A percentile compares a stretch with the other conserved stretches of the same genome.
Evolutionary conservation across 2,329 filamentous ascomycete genomes (phyloP).

Genomic region (Zasmidium citrigriseum): DNA sequence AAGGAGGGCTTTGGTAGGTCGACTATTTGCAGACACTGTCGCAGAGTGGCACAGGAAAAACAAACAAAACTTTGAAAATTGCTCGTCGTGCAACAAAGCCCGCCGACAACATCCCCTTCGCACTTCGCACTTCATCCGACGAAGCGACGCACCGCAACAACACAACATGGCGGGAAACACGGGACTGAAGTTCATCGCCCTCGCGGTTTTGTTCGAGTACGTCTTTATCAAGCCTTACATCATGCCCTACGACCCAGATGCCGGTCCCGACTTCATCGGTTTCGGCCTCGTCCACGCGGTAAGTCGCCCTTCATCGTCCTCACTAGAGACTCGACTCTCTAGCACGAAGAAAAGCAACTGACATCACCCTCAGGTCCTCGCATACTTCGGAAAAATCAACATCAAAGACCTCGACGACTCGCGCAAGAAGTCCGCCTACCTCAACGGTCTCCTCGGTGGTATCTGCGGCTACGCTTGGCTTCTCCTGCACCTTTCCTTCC

Average conservation of each 20-base stretch:
- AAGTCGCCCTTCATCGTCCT: not conserved
- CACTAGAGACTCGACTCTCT: not conserved
- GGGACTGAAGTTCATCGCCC: constrained; percentile 16
- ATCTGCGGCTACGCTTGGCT: constrained; percentile 21
- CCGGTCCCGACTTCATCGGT: constrained; percentile 20
- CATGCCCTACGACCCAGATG: constrained; percentile 7
- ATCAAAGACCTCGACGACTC: constrained; percentile 11
- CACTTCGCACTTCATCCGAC: not conserved
- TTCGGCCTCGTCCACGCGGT: constrained; percentile 15
- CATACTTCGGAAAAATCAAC: constrained; percentile 20
- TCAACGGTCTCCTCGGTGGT: constrained; percentile 15
- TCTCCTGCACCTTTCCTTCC: constrained; percentile 13
- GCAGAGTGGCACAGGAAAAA: not conserved
- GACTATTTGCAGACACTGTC: too few relatives aligned
- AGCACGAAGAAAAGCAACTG: not conserved
- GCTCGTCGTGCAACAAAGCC: not conserved
- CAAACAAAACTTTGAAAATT: not conserved
- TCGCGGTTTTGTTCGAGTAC: constrained; percentile 19
- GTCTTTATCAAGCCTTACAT: constrained; percentile 20
- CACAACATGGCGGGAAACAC: constrained; percentile 1
- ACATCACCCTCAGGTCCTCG: constrained; percentile 5
- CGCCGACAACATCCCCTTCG: not conserved
- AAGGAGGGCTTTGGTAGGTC: too few relatives aligned
- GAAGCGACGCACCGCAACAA: not conserved
- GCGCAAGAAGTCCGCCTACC: constrained; percentile 7